These are phyloP conservation scores for Moesziomyces sp. DNA, from an alignment of 1,284 basidiomycete genomes.

Conservation along the genomic window DNA sequence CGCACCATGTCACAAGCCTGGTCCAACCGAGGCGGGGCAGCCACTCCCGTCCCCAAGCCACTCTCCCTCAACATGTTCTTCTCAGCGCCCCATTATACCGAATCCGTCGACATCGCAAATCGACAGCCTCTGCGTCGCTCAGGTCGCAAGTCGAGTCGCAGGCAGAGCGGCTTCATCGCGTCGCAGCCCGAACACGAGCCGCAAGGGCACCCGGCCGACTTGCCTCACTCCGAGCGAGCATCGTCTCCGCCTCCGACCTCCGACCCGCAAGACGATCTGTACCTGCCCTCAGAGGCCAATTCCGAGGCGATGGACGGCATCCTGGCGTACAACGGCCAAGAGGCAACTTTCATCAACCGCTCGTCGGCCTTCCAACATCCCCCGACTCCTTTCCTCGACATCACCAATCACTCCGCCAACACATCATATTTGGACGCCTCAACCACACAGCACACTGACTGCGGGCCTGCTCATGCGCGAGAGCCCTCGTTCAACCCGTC, in stretches of 20 bases:
- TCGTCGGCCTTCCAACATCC: neutral
- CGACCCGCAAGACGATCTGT: conserved; percentile 13
- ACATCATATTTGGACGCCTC: neutral
- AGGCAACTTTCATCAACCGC: neutral
- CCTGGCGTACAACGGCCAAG: conserved; percentile 12
- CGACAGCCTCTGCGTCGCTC: conserved; percentile 20
- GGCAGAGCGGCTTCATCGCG: conserved; percentile 37
- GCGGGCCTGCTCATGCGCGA: neutral
- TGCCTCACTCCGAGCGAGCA: neutral
- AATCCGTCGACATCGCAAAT: neutral
- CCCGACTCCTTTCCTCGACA: conserved; percentile 16
- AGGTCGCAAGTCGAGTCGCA: conserved; percentile 37
- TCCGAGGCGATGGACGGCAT: conserved; percentile 39
- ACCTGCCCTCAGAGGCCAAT: conserved; percentile 28
- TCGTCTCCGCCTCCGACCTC: conserved; percentile 15
- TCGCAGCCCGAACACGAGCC: conserved; percentile 4
- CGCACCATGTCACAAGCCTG: conserved; percentile 5
- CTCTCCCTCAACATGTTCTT: conserved; percentile 1
- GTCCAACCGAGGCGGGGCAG: conserved; percentile 3
- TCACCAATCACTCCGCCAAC: conserved; percentile 13
- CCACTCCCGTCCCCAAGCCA: neutral
- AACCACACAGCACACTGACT: neutral
- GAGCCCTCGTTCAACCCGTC: no score
- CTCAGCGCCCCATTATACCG: neutral
- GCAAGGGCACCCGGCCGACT: neutral